Conservation (phyloP, 2,329 filamentous ascomycete species). For the Juglanconis sp. region DNA sequence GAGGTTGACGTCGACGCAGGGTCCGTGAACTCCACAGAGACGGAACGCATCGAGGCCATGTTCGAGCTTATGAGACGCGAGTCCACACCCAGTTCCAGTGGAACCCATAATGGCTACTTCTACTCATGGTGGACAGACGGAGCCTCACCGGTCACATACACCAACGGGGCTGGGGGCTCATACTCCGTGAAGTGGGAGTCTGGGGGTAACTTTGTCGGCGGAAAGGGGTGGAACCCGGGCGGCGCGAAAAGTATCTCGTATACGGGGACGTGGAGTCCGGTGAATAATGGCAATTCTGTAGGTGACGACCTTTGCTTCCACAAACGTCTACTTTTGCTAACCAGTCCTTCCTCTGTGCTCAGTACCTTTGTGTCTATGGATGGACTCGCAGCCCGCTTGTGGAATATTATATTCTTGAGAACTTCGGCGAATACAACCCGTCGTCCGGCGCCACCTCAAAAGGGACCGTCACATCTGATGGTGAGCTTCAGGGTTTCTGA, state of each 20-base stretch:
- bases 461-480: constrained; percentile 32
- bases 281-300: constrained; percentile 16
- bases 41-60: neutral
- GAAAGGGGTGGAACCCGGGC: constrained; percentile 38
- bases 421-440: constrained; percentile 40
- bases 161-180: constrained; percentile 33
- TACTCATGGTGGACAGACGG: constrained; percentile 45
- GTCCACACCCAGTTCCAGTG: constrained; percentile 1
- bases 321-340: constrained; percentile 28
- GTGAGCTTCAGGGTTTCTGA: constrained; percentile 3
- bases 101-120: constrained; percentile 37
- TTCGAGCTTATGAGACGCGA: neutral
- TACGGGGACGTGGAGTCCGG: constrained; percentile 22
- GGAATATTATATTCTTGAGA: constrained; percentile 35
- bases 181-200: constrained; percentile 38
- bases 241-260: constrained; percentile 23
- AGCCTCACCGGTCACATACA: constrained; percentile 36
- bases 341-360: constrained; percentile 26
- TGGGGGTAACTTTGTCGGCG: constrained; percentile 47
- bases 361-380: constrained; percentile 31
- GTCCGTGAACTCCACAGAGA: neutral
- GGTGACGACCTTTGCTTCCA: neutral
- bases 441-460: constrained; percentile 30
- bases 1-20: neutral
- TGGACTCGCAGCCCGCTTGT: constrained; percentile 36